Evolutionary conservation across 345 rosid genomes (phyloP), one percentile per base, ranked within the genome.

Genomic region (Citrus unshiu): DNA sequence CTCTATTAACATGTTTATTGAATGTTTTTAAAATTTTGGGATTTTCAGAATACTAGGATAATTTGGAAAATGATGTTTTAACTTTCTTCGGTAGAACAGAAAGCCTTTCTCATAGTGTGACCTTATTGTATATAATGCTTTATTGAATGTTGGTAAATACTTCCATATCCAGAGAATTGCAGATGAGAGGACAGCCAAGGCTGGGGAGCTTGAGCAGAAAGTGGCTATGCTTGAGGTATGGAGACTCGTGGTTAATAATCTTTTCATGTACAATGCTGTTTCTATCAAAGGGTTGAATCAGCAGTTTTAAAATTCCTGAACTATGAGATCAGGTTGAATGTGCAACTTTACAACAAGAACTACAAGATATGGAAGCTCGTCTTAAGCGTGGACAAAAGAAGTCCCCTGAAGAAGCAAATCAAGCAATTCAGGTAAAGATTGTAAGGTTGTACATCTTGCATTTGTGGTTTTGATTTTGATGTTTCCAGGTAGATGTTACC

Each of bases 341-440:
- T 80, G 84, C 97, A 69, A 87, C 98, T 69, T 78, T 93, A 67
- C 93, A 87, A 84, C 99, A 96, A 92, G 99, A 96, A 86, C 84
- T 96, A 83, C 98, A 96, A 80, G 98, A 96, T 81, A 87, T 91
- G 97, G 97, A 93, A 87, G 88, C 88, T 79, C 95, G 90, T 74
- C 89, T 87, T 77, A 95, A 95, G 72, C 95, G 89, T 68, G 98
- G 91, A 82, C 97, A 93, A 84, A 96, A 93, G 92, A 96, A 94
- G 82, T 66, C 91, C 30, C 88, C 95, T 27, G 99, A 96, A 65
- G 98, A 96, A 77, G 92, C 98, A 85, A 96, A 87, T 86, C 97
- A 94, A 89, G 82, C 85, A 83, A 82, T 94, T 83, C 98, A 94
- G 99, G 99, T 96, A 91, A 63, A 63, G 43, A 64, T 64, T 61